These are phyloP conservation scores for Solanum chaucha DNA, from an alignment of 257 asterid genomes.

Conservation along the genomic window DNA sequence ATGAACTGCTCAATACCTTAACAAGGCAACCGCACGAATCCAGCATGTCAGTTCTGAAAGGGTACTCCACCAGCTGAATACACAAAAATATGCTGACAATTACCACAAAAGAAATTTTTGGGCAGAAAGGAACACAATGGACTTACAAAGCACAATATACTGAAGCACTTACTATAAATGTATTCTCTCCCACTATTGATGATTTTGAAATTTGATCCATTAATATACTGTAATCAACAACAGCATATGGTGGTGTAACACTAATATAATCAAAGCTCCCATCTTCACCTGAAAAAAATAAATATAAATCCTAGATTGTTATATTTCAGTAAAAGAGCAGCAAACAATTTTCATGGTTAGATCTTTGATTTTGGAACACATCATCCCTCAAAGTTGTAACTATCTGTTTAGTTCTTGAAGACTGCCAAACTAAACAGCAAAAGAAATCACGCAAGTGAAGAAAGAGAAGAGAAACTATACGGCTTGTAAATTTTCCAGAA, in stretches of 20 bases:
- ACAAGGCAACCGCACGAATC: conserved; percentile 68
- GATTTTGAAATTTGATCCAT: conserved; percentile 78
- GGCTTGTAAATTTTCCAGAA: background rate
- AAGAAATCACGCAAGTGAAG: background rate
- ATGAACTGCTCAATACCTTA: conserved; percentile 37
- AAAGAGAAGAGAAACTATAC: background rate
- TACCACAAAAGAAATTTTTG: background rate
- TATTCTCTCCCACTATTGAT: conserved; percentile 65
- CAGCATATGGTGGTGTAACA: conserved; percentile 90
- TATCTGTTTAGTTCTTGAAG: background rate
- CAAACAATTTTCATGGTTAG: background rate
- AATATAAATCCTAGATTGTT: background rate
- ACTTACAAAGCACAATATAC: background rate
- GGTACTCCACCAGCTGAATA: conserved; percentile 82
- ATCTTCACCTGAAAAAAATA: conserved; percentile 39
- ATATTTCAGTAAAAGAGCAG: background rate
- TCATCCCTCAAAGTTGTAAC: background rate
- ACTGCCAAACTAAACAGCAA: background rate
- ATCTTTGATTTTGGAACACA: background rate
- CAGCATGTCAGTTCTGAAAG: conserved; percentile 71
- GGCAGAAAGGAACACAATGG: conserved; percentile 3
- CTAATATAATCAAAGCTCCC: conserved; percentile 75
- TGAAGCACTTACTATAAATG: conserved; percentile 59
- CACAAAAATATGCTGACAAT: background rate
- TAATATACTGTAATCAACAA: conserved; percentile 64